These are phyloP conservation scores for Cadophora sp. DNA, from an alignment of 2,329 filamentous ascomycete genomes.

Conservation along the genomic window DNA sequence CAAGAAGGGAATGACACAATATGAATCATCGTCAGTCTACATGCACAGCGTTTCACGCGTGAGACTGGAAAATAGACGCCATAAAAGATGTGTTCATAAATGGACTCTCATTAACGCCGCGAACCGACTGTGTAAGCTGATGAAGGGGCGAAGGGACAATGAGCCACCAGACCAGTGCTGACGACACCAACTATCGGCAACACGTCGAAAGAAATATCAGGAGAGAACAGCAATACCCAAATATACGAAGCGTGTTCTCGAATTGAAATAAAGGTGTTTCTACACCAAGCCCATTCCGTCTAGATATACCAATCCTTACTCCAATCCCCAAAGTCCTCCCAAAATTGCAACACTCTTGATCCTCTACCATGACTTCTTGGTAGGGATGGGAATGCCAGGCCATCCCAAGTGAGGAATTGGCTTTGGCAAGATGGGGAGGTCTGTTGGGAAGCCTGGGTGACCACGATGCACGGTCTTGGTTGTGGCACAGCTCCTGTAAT, in stretches of 20 bases:
- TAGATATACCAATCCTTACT: background rate
- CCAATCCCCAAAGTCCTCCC: background rate
- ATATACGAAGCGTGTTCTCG: background rate
- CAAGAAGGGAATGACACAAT: background rate
- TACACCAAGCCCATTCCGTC: background rate
- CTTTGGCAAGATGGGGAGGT: background rate
- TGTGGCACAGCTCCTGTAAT: constrained; percentile 8
- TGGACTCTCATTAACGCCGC: background rate
- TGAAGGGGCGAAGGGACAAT: background rate
- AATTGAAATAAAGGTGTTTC: background rate
- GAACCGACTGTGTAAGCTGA: background rate
- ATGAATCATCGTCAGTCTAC: background rate
- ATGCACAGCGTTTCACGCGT: background rate
- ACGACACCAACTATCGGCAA: background rate
- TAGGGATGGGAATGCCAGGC: background rate
- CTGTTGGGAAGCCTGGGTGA: constrained; percentile 5
- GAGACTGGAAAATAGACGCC: constrained; percentile 3
- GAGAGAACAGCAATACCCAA: background rate
- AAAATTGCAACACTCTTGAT: background rate
- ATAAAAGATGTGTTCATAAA: background rate
- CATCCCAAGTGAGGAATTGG: constrained; percentile 8
- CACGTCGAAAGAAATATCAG: background rate
- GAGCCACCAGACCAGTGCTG: constrained; percentile 2
- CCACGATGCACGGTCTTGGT: background rate
- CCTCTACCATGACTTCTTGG: background rate